Base-by-base conservation (phyloP, 225 moss, liverwort and hornwort species). In the Physcomitrium patens region DNA sequence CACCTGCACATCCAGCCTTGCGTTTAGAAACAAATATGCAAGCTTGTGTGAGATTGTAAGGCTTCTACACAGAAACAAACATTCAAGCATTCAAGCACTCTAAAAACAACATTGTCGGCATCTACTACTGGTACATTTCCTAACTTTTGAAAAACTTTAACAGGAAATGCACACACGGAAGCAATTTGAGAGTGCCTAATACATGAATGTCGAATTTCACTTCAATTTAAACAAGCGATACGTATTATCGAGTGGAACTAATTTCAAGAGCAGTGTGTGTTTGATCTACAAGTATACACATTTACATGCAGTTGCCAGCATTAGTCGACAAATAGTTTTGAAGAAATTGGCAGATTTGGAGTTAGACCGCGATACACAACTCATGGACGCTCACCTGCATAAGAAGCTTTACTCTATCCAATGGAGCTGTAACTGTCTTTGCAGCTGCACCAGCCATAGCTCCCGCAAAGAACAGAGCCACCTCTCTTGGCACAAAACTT, bases 381-480 rank as follows among this genome's bases (percentile, higher is more conserved):
- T 15, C 28, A 24, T 70, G 61, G 11, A 42, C 13, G 73, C 65
- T 44, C 76, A 91, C 91, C 87, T 95, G 92, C 95, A 95, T 95
- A 10, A 95, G 83, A 57, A 92, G 89, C 68, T 95, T 95, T 12
- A 95, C 84, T 48, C 95, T 87, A 77, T 95, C 95, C 70, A 95
- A 82, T 9, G 95, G 92, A 59, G 95, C 92, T 46, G 91, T 95
- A 49, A 92, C 84, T 24, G 92, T 92, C 83, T 95, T 95, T 20
- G 95, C 92, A 63, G 88, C 95, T 59, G 91, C 95, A 18, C 95
- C 95, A 3, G 95, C 95, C 60, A 95, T 70, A 67, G 95, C 95
- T 65, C 95, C 95, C 47, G 92, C 95, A 2, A 86, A 22, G 76
- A 95, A 95, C 61, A 95, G 74, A 31, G 92, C 85, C 64, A 95